Base-by-base conservation (phyloP, 768 basidiomycete species). In the Hemileccinum impolitum region DNA sequence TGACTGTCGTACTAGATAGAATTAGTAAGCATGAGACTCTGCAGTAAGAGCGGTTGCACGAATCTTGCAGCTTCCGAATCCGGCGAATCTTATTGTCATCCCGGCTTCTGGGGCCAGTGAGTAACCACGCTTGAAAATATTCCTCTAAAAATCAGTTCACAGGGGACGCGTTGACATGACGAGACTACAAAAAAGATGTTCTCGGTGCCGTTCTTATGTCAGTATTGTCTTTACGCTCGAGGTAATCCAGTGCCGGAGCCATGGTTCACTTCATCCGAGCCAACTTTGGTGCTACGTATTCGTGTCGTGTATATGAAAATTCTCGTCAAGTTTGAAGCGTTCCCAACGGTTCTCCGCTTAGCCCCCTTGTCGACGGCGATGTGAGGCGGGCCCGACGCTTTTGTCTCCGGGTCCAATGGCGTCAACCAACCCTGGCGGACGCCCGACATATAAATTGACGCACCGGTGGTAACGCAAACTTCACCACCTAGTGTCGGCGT, bases 121-220 rank as follows among this genome's bases (percentile, higher is more conserved):
- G 56, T 62, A 58, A 58, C 43, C 18, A 41, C 41, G 40, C 51
- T 51, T 48, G 32, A 48, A 21, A 39, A 54, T 26, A 46, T 45
- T 38, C 30, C 31, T 42, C 45, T 45, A 35, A 46, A 41, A 31
- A 48, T 53, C 18, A 36, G 49, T 58, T 63, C 63, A 51, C 63
- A 64, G 55, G 52, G 55, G 31, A 42, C 51, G 39, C 57, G 66
- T 67, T 67, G 67, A 69, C 67, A 67, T 69, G 66, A 54, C 53
- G 56, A 67, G 53, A 44, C 45, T 46, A 66, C 66, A 67, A 66
- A 67, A 67, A 65, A 51, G 52, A 41, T 21, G 37, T 53, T 50
- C 49, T 57, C 67, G 67, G 65, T 50, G 55, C 66, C 63, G 56
- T 50, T 36, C 39, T 52, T 58, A 49, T 59, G 50, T 53, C 48